phyloP scores from a whole-genome alignment of 257 asterid genomes.

The Solanum okadae region DNA sequence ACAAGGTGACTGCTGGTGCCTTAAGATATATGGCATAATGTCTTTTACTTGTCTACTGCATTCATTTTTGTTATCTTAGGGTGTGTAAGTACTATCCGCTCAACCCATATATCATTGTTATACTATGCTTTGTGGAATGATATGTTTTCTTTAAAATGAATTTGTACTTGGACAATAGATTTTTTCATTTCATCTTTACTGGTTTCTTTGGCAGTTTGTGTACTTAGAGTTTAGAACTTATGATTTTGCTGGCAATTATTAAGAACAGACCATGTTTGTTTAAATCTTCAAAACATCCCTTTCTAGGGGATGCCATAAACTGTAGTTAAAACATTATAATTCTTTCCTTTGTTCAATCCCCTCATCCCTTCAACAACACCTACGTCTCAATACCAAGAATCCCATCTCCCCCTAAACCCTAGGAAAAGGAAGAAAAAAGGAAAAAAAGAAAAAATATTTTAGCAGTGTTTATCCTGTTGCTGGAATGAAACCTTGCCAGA shows the following conservation, averaged over 20 bases:
- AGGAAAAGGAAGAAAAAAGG: not conserved
- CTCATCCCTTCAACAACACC: not conserved
- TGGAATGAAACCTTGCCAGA: not conserved
- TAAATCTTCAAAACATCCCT: not conserved
- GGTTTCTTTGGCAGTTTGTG: not conserved
- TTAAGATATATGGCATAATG: not conserved
- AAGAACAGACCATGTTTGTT: not conserved
- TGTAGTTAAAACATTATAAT: not conserved
- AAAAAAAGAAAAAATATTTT: not conserved
- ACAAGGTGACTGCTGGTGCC: conserved; percentile 35
- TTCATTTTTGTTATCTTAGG: not conserved
- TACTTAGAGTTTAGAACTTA: not conserved
- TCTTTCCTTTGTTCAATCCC: not conserved
- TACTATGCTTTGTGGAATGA: not conserved
- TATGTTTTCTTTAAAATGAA: not conserved
- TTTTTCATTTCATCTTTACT: not conserved
- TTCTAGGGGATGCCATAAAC: not conserved
- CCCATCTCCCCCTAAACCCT: not conserved
- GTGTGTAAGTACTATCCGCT: not conserved
- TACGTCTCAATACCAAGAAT: not conserved
- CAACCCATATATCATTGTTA: not conserved
- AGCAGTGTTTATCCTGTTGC: not conserved
- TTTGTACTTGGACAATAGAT: not conserved
- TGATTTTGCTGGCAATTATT: not conserved
- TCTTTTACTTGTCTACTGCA: not conserved